Evolutionary conservation across 2,329 filamentous ascomycete genomes (phyloP).

Genomic region (Grosmannia serpens): DNA sequence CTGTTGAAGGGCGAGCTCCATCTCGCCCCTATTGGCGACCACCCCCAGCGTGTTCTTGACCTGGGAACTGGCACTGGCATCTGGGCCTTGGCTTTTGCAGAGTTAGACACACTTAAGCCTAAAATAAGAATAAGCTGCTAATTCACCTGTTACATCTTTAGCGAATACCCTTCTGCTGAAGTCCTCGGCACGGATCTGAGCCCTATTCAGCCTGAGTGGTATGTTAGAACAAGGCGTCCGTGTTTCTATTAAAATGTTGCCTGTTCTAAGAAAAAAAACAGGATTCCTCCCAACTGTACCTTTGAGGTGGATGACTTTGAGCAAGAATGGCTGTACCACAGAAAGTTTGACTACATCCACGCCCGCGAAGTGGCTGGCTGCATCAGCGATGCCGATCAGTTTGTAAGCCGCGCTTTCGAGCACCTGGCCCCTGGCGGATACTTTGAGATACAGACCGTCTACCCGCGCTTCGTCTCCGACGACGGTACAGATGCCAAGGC

Average conservation of each 20-base stretch:
- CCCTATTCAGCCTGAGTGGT: slow-evolving; percentile 44
- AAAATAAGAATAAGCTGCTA: background rate
- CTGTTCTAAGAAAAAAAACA: background rate
- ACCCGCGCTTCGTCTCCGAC: slow-evolving; percentile 12
- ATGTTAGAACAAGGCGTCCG: background rate
- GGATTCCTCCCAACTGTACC: slow-evolving; percentile 53
- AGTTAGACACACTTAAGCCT: slow-evolving; percentile 9
- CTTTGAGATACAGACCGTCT: slow-evolving; percentile 41
- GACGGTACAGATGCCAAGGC: slow-evolving; percentile 11
- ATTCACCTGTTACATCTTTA: background rate
- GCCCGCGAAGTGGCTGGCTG: slow-evolving; percentile 36
- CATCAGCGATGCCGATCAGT: slow-evolving; percentile 37
- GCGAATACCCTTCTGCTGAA: slow-evolving; percentile 22
- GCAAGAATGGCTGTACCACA: slow-evolving; percentile 1
- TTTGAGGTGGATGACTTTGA: slow-evolving; percentile 56
- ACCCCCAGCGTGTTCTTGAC: slow-evolving; percentile 30
- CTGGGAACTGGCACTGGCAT: slow-evolving; percentile 42
- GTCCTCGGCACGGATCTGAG: slow-evolving; percentile 55
- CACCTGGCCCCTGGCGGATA: slow-evolving; percentile 38
- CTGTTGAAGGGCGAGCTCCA: slow-evolving; percentile 30
- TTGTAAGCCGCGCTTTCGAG: slow-evolving; percentile 16
- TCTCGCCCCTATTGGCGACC: slow-evolving; percentile 29
- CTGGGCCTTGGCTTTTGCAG: slow-evolving; percentile 55
- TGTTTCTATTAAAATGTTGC: background rate
- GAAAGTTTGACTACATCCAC: slow-evolving; percentile 42